Percentiles rank a stretch among this genome's conserved stretches.
Evolutionary conservation across 805 yeast genomes (phyloP).

Genomic region (Wickerhamomyces silvicola): DNA sequence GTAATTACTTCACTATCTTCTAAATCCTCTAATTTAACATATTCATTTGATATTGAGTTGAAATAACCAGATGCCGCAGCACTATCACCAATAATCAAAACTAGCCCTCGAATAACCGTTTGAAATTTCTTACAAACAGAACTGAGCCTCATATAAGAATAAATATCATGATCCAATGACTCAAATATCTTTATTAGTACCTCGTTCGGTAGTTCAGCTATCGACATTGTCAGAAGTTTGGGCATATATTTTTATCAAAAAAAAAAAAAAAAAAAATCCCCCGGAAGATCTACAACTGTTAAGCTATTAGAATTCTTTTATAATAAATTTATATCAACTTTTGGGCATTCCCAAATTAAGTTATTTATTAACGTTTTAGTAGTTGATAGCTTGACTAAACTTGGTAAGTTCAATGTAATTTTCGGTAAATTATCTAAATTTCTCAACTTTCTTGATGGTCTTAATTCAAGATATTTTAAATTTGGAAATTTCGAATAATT

Average conservation of each 20-base stretch:
- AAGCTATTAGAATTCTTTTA: no score
- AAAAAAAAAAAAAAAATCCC: no score
- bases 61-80: slow-evolving; percentile 6
- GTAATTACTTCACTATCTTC: slow-evolving; percentile 1
- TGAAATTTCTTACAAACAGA: slow-evolving; percentile 14
- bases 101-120: slow-evolving; percentile 8
- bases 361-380: no score
- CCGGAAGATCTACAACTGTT: no score
- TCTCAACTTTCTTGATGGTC: no score
- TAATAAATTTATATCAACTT: no score
- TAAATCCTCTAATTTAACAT: slow-evolving; percentile 2
- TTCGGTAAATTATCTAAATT: neutral
- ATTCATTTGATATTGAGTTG: slow-evolving; percentile 6
- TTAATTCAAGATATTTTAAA: neutral
- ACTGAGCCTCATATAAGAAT: slow-evolving; percentile 7
- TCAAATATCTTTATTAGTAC: slow-evolving; percentile 9
- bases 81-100: slow-evolving; percentile 16
- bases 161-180: slow-evolving; percentile 14
- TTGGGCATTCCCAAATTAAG: no score
- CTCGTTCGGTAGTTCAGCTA: slow-evolving; percentile 18
- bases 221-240: no score
- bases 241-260: no score
- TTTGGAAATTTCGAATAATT: no score
- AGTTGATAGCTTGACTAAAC: no score
- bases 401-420: slow-evolving; percentile 1